These are phyloP conservation scores for Amanita pallidorosea DNA, from an alignment of 768 basidiomycete genomes.

Conservation along the genomic window DNA sequence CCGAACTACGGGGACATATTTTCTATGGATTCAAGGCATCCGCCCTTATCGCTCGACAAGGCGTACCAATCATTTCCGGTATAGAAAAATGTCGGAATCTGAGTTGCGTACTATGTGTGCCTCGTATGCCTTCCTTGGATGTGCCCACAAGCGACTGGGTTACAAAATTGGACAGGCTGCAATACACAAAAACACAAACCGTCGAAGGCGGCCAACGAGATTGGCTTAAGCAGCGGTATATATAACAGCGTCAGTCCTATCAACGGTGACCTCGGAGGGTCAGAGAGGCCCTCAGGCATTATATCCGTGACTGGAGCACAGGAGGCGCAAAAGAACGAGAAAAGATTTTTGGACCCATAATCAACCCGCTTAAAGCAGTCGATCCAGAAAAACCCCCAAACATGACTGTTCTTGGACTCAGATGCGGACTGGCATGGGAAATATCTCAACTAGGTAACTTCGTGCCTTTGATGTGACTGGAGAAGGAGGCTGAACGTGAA, in stretches of 20 bases:
- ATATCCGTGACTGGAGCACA: slow-evolving; percentile 59
- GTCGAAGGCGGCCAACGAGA: slow-evolving; percentile 25
- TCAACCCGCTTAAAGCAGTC: slow-evolving; percentile 31
- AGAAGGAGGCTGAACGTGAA: background rate
- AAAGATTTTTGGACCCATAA: slow-evolving; percentile 44
- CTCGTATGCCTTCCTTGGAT: slow-evolving; percentile 32
- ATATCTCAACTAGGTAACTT: slow-evolving; percentile 46
- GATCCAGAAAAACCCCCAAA: slow-evolving; percentile 15
- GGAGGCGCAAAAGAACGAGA: slow-evolving; percentile 47
- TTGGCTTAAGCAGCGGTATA: slow-evolving; percentile 15
- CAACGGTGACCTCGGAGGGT: slow-evolving; percentile 36
- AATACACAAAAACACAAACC: slow-evolving; percentile 25
- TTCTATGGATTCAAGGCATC: slow-evolving; percentile 12
- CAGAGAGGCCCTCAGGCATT: slow-evolving; percentile 55
- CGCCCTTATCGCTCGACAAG: slow-evolving; percentile 32
- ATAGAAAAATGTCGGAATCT: slow-evolving; percentile 25
- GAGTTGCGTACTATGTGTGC: slow-evolving; percentile 31
- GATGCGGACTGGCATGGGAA: slow-evolving; percentile 61
- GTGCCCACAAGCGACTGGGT: slow-evolving; percentile 36
- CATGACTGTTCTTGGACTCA: slow-evolving; percentile 48
- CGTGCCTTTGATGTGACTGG: background rate
- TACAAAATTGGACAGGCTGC: slow-evolving; percentile 32
- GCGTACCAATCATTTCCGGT: slow-evolving; percentile 35
- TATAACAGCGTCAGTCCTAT: slow-evolving; percentile 10
- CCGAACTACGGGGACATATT: slow-evolving; percentile 22